A percentile compares a stretch with the other conserved stretches of the same genome.
These are phyloP conservation scores for Endoconidiophora polonica DNA, from an alignment of 2,329 filamentous ascomycete species.

Conservation along the genomic window DNA sequence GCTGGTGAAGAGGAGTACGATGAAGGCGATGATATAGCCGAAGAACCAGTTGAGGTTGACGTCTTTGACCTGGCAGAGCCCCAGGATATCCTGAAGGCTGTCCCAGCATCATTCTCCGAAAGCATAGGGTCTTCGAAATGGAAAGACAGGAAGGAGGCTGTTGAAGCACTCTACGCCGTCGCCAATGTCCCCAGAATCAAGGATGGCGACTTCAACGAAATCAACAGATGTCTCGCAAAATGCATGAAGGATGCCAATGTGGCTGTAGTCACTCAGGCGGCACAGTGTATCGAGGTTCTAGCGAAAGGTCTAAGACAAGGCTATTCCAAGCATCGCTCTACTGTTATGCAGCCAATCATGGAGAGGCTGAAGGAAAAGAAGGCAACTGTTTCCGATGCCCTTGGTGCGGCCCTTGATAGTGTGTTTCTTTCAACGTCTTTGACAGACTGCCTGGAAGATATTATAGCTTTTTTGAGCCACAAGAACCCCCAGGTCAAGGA, in stretches of 20 bases:
- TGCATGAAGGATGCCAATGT: slow-evolving; percentile 99
- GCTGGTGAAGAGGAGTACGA: slow-evolving; percentile 41
- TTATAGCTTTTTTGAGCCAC: slow-evolving; percentile 65
- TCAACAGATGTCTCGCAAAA: slow-evolving; percentile 73
- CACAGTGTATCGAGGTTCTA: slow-evolving; percentile 78
- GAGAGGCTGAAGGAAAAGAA: slow-evolving; percentile 98
- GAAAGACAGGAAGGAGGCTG: slow-evolving; percentile 92
- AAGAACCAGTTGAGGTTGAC: slow-evolving; percentile 58
- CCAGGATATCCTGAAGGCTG: slow-evolving; percentile 66
- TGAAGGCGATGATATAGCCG: slow-evolving; percentile 31
- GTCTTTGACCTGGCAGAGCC: slow-evolving; percentile 70
- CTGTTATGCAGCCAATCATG: slow-evolving; percentile 76
- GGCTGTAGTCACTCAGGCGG: slow-evolving; percentile 80
- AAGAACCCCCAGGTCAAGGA: slow-evolving; percentile 98
- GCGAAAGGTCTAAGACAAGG: slow-evolving; percentile 67
- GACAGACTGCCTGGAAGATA: slow-evolving; percentile 82
- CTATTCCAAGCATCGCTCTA: slow-evolving; percentile 66
- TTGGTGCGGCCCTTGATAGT: slow-evolving; percentile 67
- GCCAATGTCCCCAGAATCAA: slow-evolving; percentile 83
- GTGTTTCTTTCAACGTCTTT: slow-evolving; percentile 51
- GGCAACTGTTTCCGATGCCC: slow-evolving; percentile 67
- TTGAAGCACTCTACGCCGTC: slow-evolving; percentile 62
- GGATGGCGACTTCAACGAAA: slow-evolving; percentile 73
- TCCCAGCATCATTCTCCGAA: slow-evolving; percentile 70
- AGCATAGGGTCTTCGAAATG: slow-evolving; percentile 81